These are phyloP conservation scores for Amphicarpaea edgeworthii DNA, from an alignment of 306 rosid species.

Conservation along the genomic window DNA sequence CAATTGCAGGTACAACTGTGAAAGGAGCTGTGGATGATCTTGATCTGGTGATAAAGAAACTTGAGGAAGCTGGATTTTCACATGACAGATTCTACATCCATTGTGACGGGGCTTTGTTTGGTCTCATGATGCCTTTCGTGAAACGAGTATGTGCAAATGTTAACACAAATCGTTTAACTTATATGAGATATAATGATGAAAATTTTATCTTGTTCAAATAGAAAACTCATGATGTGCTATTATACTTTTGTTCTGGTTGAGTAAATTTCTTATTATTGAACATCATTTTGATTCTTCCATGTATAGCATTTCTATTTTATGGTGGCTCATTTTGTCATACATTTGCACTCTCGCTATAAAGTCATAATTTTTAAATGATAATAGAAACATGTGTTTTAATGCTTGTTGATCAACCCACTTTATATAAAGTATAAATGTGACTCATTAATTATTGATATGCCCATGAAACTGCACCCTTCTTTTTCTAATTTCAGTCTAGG, in stretches of 20 bases:
- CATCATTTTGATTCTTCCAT: constrained; percentile 32
- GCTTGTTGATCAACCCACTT: constrained; percentile 28
- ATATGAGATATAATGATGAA: constrained; percentile 16
- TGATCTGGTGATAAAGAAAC: constrained; percentile 62
- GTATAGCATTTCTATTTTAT: constrained; percentile 19
- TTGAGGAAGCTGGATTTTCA: constrained; percentile 64
- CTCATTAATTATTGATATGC: constrained; percentile 9
- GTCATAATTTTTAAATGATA: constrained; percentile 17
- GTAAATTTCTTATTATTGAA: background rate
- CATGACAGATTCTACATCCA: constrained; percentile 65
- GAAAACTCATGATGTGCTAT: constrained; percentile 12
- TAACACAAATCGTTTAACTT: background rate
- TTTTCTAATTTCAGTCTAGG: background rate
- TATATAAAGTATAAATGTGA: background rate
- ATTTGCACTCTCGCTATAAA: constrained; percentile 9
- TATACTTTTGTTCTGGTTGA: constrained; percentile 23
- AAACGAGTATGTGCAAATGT: constrained; percentile 53
- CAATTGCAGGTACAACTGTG: constrained; percentile 62
- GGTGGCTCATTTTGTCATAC: constrained; percentile 22
- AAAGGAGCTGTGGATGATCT: constrained; percentile 75
- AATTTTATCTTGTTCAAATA: constrained; percentile 28
- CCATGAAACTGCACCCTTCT: background rate
- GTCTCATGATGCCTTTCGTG: constrained; percentile 76
- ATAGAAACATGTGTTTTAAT: constrained; percentile 6
- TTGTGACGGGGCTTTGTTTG: constrained; percentile 68